Evolutionary conservation across 148 eudicot species (phyloP).

Genomic region (Pharnaceum exiguum): DNA sequence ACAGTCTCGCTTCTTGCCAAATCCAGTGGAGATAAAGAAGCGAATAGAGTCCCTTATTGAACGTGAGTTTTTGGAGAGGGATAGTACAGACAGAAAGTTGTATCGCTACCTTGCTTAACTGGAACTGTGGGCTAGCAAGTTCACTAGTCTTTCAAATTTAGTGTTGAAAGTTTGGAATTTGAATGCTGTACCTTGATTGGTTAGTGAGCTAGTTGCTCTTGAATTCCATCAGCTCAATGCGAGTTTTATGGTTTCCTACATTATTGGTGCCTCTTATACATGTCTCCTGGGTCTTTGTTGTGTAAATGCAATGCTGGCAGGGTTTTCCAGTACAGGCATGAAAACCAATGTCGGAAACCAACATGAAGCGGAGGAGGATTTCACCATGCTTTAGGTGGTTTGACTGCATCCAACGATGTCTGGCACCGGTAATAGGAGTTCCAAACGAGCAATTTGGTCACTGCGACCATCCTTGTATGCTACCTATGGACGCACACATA

Average conservation of each 20-base stretch:
- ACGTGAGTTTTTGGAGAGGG: slow-evolving; percentile 87
- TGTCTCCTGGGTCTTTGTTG: neutral
- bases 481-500: no score
- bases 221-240: slow-evolving; percentile 12
- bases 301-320: neutral
- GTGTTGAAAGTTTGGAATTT: slow-evolving; percentile 17
- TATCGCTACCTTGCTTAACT: slow-evolving; percentile 76
- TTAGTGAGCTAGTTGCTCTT: slow-evolving; percentile 18
- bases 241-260: slow-evolving; percentile 8
- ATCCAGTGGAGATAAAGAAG: slow-evolving; percentile 83
- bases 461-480: no score
- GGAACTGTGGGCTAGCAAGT: slow-evolving; percentile 18
- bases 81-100: slow-evolving; percentile 47
- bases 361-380: neutral
- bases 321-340: neutral
- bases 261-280: neutral
- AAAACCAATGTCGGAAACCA: neutral
- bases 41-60: slow-evolving; percentile 73
- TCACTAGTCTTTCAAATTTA: slow-evolving; percentile 22
- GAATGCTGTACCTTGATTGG: slow-evolving; percentile 19
- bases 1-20: slow-evolving; percentile 66
- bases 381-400: neutral
- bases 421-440: no score
- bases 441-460: no score
- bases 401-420: neutral